phyloP scores from a whole-genome alignment of 148 eudicot genomes.

The Heliamphora exappendiculata region DNA sequence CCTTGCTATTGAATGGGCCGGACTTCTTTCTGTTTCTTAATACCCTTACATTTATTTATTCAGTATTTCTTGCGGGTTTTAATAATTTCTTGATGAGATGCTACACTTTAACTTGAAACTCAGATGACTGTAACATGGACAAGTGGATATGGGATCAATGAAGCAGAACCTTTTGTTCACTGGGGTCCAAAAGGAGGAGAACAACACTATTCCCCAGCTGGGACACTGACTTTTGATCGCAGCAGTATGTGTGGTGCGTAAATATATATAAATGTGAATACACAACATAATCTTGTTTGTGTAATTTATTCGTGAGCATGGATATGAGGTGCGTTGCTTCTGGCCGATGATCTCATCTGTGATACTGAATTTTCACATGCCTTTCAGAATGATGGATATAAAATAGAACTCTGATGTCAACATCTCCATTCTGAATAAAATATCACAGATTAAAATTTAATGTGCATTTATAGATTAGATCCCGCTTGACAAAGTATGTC shows the following conservation, averaged over 20 bases:
- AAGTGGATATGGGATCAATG: slow-evolving; percentile 62
- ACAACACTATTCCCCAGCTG: slow-evolving; percentile 45
- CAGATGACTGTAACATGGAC: slow-evolving; percentile 93
- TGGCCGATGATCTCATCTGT: background rate
- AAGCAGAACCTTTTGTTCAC: slow-evolving; percentile 60
- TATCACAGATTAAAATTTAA: background rate
- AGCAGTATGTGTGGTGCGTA: slow-evolving; percentile 70
- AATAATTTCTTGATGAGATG: background rate
- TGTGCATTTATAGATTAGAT: too few relatives aligned
- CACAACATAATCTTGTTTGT: background rate
- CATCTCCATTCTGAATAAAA: background rate
- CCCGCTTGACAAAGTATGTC: background rate
- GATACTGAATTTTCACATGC: background rate
- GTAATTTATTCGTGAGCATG: background rate
- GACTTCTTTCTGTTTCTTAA: background rate
- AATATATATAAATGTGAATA: background rate
- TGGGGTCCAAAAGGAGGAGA: slow-evolving; percentile 57
- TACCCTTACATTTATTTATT: background rate
- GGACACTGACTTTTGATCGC: slow-evolving; percentile 64
- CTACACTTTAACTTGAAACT: slow-evolving; percentile 5
- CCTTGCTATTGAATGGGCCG: background rate
- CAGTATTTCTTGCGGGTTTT: background rate
- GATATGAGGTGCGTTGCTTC: background rate
- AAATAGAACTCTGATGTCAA: background rate
- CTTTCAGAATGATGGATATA: background rate